phyloP scores from a whole-genome alignment of 331 rosid species.

The Malus hybrid region DNA sequence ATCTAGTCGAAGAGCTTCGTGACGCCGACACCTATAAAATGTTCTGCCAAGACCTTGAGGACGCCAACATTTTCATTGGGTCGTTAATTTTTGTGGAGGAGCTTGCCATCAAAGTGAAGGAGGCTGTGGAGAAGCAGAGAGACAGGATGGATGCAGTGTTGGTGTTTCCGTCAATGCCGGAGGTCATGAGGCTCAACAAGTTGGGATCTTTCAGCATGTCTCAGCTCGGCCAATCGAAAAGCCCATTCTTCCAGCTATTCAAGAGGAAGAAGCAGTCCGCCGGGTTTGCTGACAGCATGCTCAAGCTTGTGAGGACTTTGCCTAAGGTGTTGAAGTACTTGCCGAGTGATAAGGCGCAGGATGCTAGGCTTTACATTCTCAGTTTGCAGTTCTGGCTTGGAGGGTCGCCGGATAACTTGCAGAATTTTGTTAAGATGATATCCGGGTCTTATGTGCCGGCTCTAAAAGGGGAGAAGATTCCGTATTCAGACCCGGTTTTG shows the following conservation, averaged over 20 bases:
- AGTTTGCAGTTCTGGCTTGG: conserved; percentile 98
- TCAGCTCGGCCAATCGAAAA: conserved; percentile 86
- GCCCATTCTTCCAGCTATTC: conserved; percentile 81
- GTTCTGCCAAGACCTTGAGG: conserved; percentile 74
- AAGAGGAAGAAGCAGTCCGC: conserved; percentile 74
- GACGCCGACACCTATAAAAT: conserved; percentile 41
- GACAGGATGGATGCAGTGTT: conserved; percentile 88
- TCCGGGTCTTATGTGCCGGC: conserved; percentile 81
- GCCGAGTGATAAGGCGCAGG: conserved; percentile 95
- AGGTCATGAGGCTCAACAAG: conserved; percentile 90
- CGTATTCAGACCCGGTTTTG: conserved; percentile 87
- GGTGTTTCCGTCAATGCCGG: conserved; percentile 99
- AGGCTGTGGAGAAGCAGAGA: conserved; percentile 79
- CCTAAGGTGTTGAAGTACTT: conserved; percentile 93
- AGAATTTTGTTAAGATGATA: conserved; percentile 82
- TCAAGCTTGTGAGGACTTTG: conserved; percentile 85
- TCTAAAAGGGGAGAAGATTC: conserved; percentile 57
- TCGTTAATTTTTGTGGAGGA: conserved; percentile 91
- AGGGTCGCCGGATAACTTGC: conserved; percentile 86
- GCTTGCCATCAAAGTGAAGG: conserved; percentile 74
- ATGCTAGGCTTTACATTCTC: conserved; percentile 77
- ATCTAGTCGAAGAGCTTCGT: conserved; percentile 89
- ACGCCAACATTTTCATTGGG: conserved; percentile 85
- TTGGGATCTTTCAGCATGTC: conserved; percentile 88
- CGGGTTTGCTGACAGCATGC: conserved; percentile 93